phyloP scores from a whole-genome alignment of 176 grass and related monocot genomes.

The Tillandsia fasciculata region DNA sequence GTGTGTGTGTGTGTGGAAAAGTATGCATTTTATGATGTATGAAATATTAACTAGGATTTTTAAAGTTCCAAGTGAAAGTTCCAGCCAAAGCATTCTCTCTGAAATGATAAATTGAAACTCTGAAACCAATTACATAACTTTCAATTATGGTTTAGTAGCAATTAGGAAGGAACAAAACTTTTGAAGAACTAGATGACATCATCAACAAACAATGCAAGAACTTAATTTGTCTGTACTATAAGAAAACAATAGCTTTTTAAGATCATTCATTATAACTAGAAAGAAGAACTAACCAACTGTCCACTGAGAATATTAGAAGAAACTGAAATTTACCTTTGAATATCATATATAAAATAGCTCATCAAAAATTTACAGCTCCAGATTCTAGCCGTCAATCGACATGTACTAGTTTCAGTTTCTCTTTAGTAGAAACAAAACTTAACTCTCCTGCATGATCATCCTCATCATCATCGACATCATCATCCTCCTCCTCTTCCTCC shows the following conservation, averaged over 20 bases:
- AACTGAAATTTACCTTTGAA: constrained; percentile 11
- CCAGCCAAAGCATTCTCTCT: too few relatives aligned
- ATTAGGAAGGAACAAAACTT: too few relatives aligned
- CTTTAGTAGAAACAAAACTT: constrained; percentile 62
- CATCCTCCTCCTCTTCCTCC: constrained; percentile 29
- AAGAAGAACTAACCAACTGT: neutral
- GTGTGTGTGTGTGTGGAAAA: too few relatives aligned
- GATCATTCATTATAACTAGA: neutral
- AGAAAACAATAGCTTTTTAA: neutral
- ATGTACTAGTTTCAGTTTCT: constrained; percentile 48
- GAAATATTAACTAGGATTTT: too few relatives aligned
- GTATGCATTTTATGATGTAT: too few relatives aligned
- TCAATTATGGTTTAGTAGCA: too few relatives aligned
- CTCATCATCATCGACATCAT: constrained; percentile 26
- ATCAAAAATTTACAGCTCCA: constrained; percentile 32
- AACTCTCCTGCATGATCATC: constrained; percentile 11
- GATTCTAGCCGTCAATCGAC: constrained; percentile 24
- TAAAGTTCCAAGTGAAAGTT: too few relatives aligned
- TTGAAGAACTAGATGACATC: too few relatives aligned
- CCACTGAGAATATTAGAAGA: constrained; percentile 20
- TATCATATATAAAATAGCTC: constrained; percentile 22
- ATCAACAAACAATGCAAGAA: too few relatives aligned
- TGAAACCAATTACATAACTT: too few relatives aligned
- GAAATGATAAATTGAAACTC: too few relatives aligned
- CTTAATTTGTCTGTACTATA: neutral